These are phyloP conservation scores for Mortierella sp. DNA, from an alignment of 371 early-diverging fungal species.

Conservation along the genomic window DNA sequence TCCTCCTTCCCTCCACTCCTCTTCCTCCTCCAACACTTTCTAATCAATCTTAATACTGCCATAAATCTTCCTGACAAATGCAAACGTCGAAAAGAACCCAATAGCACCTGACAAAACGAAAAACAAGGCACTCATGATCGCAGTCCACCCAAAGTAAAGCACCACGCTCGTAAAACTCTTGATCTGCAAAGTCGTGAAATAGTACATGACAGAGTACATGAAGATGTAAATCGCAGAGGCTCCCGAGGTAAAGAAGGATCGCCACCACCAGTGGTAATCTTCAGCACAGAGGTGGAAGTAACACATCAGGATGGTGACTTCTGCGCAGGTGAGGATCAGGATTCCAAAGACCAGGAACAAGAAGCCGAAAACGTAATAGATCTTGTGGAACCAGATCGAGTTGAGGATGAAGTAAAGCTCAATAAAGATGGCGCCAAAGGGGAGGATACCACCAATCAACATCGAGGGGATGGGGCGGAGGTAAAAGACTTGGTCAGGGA, in stretches of 20 bases:
- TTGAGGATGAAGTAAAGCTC: conserved; percentile 91
- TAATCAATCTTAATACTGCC: conserved; percentile 82
- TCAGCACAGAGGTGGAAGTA: conserved; percentile 95
- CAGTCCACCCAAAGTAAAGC: conserved; percentile 93
- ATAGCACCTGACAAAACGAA: conserved; percentile 86
- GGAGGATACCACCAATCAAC: conserved; percentile 88
- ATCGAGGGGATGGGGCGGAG: conserved; percentile 81
- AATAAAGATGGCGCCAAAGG: conserved; percentile 93
- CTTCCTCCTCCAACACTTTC: no score
- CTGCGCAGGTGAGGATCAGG: conserved; percentile 84
- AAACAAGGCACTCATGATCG: conserved; percentile 82
- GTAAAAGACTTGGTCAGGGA: conserved; percentile 89
- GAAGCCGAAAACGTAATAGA: conserved; percentile 94
- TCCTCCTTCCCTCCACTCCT: no score
- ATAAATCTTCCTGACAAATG: conserved; percentile 82
- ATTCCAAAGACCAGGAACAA: conserved; percentile 86
- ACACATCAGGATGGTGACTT: conserved; percentile 90
- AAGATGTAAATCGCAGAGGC: conserved; percentile 92
- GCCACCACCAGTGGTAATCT: conserved; percentile 97
- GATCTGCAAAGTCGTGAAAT: conserved; percentile 80
- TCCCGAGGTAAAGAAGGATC: conserved; percentile 92
- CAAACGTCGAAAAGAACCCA: conserved; percentile 82
- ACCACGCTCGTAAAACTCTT: conserved; percentile 82
- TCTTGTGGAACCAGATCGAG: conserved; percentile 85
- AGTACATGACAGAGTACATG: conserved; percentile 87